A percentile compares a stretch with the other conserved stretches of the same genome.
Conservation (phyloP, 257 asterid genomes). For the Fraxinus anomala region DNA sequence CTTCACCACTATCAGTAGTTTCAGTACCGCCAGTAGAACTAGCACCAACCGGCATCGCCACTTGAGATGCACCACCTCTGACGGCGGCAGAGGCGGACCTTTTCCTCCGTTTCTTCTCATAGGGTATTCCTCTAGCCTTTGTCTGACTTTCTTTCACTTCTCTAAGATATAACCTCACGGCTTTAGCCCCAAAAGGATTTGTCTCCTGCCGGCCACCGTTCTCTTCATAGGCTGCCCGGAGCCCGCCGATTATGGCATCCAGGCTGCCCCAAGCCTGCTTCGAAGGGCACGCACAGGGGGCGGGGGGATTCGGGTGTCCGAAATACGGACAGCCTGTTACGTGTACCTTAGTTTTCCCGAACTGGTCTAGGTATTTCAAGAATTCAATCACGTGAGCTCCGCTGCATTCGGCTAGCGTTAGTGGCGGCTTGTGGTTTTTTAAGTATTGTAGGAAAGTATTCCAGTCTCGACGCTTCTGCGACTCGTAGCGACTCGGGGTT, state of each 20-base stretch:
- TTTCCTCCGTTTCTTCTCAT: constrained; percentile 49
- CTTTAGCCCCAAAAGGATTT: constrained; percentile 49
- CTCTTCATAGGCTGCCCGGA: constrained; percentile 54
- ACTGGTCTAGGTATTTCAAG: constrained; percentile 50
- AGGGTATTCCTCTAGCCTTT: constrained; percentile 47
- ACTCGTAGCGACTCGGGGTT: constrained; percentile 48
- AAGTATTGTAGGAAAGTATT: constrained; percentile 49
- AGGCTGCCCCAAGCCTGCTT: constrained; percentile 59
- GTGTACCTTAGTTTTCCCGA: constrained; percentile 56
- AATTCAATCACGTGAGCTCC: constrained; percentile 58
- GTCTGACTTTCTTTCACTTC: constrained; percentile 47
- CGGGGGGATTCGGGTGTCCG: constrained; percentile 48
- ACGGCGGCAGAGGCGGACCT: constrained; percentile 31
- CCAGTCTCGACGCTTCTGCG: constrained; percentile 54
- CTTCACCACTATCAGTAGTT: background rate
- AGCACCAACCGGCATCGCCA: background rate
- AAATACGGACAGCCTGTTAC: constrained; percentile 40
- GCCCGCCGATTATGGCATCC: constrained; percentile 51
- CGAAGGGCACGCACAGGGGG: constrained; percentile 42
- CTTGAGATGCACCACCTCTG: background rate
- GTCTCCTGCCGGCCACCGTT: constrained; percentile 41
- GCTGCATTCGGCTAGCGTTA: constrained; percentile 43
- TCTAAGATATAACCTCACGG: constrained; percentile 48
- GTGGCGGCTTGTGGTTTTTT: constrained; percentile 51
- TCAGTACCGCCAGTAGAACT: background rate